Conservation (phyloP, 257 asterid genomes). For the Schizonepeta tenuifolia region DNA sequence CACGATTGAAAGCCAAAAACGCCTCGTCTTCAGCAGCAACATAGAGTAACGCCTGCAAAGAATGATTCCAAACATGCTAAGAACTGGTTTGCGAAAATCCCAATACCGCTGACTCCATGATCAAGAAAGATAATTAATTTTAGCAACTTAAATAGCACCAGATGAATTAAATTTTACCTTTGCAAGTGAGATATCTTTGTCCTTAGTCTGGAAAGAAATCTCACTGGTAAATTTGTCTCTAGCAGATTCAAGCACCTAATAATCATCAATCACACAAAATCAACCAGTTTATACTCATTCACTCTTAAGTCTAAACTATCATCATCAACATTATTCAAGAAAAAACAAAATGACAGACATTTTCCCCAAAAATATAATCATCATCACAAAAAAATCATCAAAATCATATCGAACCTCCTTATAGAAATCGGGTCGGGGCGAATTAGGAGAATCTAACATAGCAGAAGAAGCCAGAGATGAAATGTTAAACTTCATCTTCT, state of each 20-base stretch:
- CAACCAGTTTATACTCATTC: neutral
- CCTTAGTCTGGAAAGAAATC: conserved; percentile 81
- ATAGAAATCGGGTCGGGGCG: conserved; percentile 61
- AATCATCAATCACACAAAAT: conserved; percentile 28
- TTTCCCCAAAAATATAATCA: neutral
- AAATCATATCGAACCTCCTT: conserved; percentile 66
- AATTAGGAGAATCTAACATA: conserved; percentile 45
- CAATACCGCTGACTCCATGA: conserved; percentile 2
- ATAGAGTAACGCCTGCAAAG: conserved; percentile 73
- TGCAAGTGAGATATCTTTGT: conserved; percentile 85
- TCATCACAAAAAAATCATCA: conserved; percentile 15
- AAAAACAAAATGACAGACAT: neutral
- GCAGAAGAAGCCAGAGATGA: conserved; percentile 79
- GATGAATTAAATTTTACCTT: conserved; percentile 52
- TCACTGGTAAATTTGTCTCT: conserved; percentile 74
- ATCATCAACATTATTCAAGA: neutral
- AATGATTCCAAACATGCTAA: neutral
- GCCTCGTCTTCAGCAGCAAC: conserved; percentile 88
- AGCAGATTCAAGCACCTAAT: conserved; percentile 73
- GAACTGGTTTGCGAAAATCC: neutral
- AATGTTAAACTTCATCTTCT: conserved; percentile 64
- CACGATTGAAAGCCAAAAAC: conserved; percentile 66
- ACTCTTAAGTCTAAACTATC: neutral
- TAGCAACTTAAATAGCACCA: neutral
- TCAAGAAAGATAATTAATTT: conserved; percentile 22